phyloP scores from a whole-genome alignment of 345 rosid species.

The Viola odorata region DNA sequence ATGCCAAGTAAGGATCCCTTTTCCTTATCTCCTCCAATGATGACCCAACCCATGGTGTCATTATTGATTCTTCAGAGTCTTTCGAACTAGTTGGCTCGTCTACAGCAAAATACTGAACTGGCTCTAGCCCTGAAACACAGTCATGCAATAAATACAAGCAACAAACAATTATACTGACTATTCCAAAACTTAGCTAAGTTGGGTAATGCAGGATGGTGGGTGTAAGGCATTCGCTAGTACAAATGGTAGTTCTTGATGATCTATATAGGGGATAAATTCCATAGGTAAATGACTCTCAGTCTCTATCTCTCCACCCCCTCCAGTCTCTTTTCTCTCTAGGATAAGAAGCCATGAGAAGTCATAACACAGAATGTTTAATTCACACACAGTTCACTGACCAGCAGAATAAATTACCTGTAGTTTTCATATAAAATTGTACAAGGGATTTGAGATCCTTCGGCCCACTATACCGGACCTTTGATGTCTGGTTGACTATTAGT shows the following conservation, averaged over 20 bases:
- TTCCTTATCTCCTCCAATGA: conserved; percentile 38
- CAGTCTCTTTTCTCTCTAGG: no score
- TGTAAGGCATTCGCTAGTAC: no score
- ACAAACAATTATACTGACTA: background rate
- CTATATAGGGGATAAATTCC: no score
- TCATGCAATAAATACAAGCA: background rate
- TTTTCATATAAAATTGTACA: conserved; percentile 57
- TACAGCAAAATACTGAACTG: conserved; percentile 44
- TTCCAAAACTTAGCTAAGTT: background rate
- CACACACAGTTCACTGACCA: background rate
- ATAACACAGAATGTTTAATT: no score
- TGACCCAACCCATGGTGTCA: conserved; percentile 27
- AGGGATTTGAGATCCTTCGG: conserved; percentile 55
- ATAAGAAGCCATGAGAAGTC: no score
- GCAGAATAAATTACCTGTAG: conserved; percentile 46
- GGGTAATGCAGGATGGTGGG: no score
- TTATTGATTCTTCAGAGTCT: conserved; percentile 14
- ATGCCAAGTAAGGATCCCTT: conserved; percentile 56
- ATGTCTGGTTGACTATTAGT: conserved; percentile 58
- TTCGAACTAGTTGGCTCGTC: conserved; percentile 27
- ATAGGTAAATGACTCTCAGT: no score
- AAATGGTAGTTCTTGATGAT: no score
- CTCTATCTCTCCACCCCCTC: no score
- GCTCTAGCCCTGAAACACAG: conserved; percentile 50
- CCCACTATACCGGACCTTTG: conserved; percentile 49